Percentiles rank a stretch among this genome's conserved stretches.
These are phyloP conservation scores for Coelastrella sp. DNA, from an alignment of 139 green algal genomes.

Conservation along the genomic window DNA sequence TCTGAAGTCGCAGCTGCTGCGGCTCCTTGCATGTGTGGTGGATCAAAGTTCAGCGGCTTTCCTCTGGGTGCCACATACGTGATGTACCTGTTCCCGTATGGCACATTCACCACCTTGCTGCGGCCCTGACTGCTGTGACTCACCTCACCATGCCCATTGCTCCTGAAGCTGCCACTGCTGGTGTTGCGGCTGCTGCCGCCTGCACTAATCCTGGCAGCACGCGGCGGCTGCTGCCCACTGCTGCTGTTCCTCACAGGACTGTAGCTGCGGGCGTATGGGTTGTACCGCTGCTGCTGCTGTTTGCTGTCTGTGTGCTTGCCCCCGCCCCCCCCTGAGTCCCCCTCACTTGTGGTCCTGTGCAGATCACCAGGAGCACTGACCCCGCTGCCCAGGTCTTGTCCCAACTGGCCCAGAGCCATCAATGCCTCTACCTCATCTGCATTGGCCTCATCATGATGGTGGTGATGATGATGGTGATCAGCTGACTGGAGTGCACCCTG, in stretches of 20 bases:
- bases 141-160: not conserved
- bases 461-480: not conserved
- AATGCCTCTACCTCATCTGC: constrained; percentile 35
- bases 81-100: constrained; percentile 31
- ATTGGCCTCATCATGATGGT: constrained; percentile 23
- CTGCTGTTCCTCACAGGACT: not conserved
- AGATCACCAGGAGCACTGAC: not conserved
- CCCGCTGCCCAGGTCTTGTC: not conserved
- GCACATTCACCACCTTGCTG: constrained; percentile 25
- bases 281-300: not conserved
- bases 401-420: constrained; percentile 27
- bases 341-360: no score
- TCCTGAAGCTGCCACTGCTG: not conserved
- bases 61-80: constrained; percentile 18
- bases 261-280: not conserved
- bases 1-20: not conserved
- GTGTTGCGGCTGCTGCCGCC: not conserved
- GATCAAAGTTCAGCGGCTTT: constrained; percentile 19
- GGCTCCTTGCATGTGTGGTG: not conserved
- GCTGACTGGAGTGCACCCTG: not conserved
- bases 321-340: not conserved
- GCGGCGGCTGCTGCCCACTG: not conserved
- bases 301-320: not conserved
- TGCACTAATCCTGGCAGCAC: not conserved
- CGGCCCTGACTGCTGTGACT: not conserved